A percentile compares a stretch with the other conserved stretches of the same genome.
Conservation (phyloP, 2,329 filamentous ascomycete genomes). For the Microsporum canis region DNA sequence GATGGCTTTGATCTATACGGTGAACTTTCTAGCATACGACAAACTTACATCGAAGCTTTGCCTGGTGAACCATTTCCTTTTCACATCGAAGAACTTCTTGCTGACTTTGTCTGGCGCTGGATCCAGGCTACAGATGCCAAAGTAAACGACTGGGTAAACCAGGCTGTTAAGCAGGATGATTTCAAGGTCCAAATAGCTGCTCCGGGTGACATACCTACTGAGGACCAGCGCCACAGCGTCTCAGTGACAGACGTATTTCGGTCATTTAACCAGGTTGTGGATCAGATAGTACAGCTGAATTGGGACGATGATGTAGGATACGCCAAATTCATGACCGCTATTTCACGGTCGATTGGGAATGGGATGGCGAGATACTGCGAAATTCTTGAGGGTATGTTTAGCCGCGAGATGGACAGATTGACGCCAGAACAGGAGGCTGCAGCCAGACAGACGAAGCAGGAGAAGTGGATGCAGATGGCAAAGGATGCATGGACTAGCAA, state of each 20-base stretch:
- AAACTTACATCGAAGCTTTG: constrained; percentile 64
- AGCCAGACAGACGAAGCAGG: constrained; percentile 68
- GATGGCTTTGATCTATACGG: constrained; percentile 92
- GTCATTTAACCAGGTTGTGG: constrained; percentile 82
- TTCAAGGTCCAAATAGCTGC: constrained; percentile 64
- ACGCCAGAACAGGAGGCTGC: constrained; percentile 77
- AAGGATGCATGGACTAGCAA: constrained; percentile 88
- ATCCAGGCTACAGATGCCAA: constrained; percentile 68
- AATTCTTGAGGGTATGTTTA: constrained; percentile 71
- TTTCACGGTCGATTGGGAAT: constrained; percentile 71
- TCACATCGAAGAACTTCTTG: constrained; percentile 71
- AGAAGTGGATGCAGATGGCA: constrained; percentile 85
- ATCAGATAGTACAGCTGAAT: constrained; percentile 72
- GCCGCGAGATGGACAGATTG: constrained; percentile 82
- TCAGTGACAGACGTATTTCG: constrained; percentile 90
- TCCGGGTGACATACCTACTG: constrained; percentile 52
- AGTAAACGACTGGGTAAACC: constrained; percentile 72
- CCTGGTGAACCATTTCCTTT: constrained; percentile 67
- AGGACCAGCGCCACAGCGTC: constrained; percentile 81
- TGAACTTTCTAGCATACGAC: constrained; percentile 72
- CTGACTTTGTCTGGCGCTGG: constrained; percentile 95
- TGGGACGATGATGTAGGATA: constrained; percentile 93
- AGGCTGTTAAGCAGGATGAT: constrained; percentile 79
- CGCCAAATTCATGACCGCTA: constrained; percentile 90
- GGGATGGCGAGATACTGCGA: constrained; percentile 88